Evolutionary conservation across 257 asterid genomes (phyloP).

Genomic region (Linaria vulgaris): DNA sequence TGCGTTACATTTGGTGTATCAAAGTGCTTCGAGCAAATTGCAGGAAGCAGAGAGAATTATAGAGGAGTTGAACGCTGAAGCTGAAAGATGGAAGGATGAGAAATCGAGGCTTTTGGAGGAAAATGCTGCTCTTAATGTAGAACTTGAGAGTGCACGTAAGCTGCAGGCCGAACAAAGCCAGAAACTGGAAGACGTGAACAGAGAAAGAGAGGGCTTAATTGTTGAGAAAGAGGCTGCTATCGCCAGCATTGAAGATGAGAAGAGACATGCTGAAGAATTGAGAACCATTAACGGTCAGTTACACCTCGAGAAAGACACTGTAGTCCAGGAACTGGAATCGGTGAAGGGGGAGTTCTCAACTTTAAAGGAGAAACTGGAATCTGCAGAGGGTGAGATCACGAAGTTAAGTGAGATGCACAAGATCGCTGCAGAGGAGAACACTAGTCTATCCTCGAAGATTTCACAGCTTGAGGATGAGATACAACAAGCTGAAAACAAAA

Average conservation of each 20-base stretch:
- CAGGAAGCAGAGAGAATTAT: constrained; percentile 41
- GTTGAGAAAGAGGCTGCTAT: constrained; percentile 36
- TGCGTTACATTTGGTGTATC: constrained; percentile 40
- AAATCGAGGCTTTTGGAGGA: constrained; percentile 37
- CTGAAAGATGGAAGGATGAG: constrained; percentile 38
- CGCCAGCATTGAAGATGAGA: constrained; percentile 43
- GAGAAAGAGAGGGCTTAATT: constrained; percentile 33
- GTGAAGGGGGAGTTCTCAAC: constrained; percentile 28
- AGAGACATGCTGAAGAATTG: constrained; percentile 42
- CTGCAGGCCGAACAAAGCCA: constrained; percentile 45
- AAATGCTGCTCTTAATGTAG: constrained; percentile 37
- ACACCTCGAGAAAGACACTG: constrained; percentile 38
- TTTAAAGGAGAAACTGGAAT: constrained; percentile 34
- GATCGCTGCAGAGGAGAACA: constrained; percentile 38
- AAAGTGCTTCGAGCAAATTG: constrained; percentile 33
- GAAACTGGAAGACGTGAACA: constrained; percentile 38
- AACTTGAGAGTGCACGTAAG: constrained; percentile 35
- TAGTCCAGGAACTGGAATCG: constrained; percentile 36
- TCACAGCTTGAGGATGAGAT: constrained; percentile 39
- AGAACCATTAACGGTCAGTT: constrained; percentile 30
- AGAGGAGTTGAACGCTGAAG: constrained; percentile 32
- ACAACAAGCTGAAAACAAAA: constrained; percentile 38
- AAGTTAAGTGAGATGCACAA: constrained; percentile 34
- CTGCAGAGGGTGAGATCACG: constrained; percentile 41
- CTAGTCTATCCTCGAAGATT: constrained; percentile 35